These are phyloP conservation scores for Lipomyces yamanashiensis DNA, from an alignment of 805 yeast species.

Conservation along the genomic window DNA sequence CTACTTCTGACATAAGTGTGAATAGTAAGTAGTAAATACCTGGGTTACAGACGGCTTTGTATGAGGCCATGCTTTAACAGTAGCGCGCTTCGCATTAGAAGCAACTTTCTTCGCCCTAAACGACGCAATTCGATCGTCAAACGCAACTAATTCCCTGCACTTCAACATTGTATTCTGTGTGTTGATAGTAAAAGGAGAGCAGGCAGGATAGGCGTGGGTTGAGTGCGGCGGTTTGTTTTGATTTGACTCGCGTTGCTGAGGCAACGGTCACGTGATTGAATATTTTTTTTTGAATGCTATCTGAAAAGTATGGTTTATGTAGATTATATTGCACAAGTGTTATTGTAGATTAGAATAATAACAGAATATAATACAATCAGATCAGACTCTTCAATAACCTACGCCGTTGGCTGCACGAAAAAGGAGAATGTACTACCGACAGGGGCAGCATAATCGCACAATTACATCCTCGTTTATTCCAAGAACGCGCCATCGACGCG, in stretches of 20 bases:
- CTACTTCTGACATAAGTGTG: no score
- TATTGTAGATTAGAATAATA: no score
- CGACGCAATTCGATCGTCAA: constrained; percentile 35
- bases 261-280: constrained; percentile 10
- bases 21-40: constrained; percentile 19
- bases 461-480: background rate
- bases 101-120: constrained; percentile 24
- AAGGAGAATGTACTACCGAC: background rate
- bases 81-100: constrained; percentile 16
- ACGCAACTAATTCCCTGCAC: constrained; percentile 23
- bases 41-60: constrained; percentile 31
- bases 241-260: constrained; percentile 1
- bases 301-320: no score
- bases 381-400: no score
- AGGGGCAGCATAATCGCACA: constrained; percentile 4
- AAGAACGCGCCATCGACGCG: constrained; percentile 5
- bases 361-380: background rate
- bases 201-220: background rate
- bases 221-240: constrained; percentile 15
- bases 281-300: no score
- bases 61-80: constrained; percentile 34
- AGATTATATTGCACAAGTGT: no score
- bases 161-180: constrained; percentile 11
- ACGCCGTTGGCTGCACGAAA: no score
- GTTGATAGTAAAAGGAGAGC: background rate